These are phyloP conservation scores for Magnolia officinalis DNA, from an alignment of 164 flowering plant species.

Conservation along the genomic window DNA sequence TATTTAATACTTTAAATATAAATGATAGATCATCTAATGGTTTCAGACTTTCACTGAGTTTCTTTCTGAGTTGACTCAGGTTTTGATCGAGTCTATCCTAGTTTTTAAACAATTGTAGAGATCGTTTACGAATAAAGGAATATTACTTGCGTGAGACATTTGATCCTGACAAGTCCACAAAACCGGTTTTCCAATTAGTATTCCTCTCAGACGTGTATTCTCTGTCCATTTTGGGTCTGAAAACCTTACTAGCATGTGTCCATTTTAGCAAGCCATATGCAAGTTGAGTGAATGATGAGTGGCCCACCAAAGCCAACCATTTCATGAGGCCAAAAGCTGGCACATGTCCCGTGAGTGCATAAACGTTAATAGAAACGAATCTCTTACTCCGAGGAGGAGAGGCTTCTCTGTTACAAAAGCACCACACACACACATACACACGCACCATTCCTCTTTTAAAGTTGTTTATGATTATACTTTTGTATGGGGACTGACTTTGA, in stretches of 20 bases:
- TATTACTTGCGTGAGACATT: too few relatives aligned
- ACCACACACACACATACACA: neutral
- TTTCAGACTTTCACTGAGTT: too few relatives aligned
- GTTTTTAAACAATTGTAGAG: too few relatives aligned
- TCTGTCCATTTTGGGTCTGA: neutral
- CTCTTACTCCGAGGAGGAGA: slow-evolving; percentile 21
- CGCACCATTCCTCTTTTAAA: neutral
- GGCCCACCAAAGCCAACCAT: neutral
- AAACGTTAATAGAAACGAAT: neutral
- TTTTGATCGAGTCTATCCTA: too few relatives aligned
- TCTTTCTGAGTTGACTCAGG: too few relatives aligned
- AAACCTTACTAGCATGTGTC: neutral
- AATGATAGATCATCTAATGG: too few relatives aligned
- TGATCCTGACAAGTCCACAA: too few relatives aligned
- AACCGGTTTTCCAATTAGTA: too few relatives aligned
- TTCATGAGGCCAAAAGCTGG: slow-evolving; percentile 15
- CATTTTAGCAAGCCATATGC: neutral
- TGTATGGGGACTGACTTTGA: slow-evolving; percentile 4
- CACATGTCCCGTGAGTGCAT: slow-evolving; percentile 12
- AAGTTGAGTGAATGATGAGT: neutral
- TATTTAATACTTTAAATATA: too few relatives aligned
- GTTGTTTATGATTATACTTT: slow-evolving; percentile 16
- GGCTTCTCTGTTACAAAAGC: slow-evolving; percentile 24
- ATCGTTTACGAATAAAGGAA: too few relatives aligned
- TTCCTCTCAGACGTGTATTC: too few relatives aligned